Percentiles rank a stretch among this genome's conserved stretches.
These are phyloP conservation scores for Neurospora sp. DNA, from an alignment of 495 filamentous ascomycete genomes.

Conservation along the genomic window DNA sequence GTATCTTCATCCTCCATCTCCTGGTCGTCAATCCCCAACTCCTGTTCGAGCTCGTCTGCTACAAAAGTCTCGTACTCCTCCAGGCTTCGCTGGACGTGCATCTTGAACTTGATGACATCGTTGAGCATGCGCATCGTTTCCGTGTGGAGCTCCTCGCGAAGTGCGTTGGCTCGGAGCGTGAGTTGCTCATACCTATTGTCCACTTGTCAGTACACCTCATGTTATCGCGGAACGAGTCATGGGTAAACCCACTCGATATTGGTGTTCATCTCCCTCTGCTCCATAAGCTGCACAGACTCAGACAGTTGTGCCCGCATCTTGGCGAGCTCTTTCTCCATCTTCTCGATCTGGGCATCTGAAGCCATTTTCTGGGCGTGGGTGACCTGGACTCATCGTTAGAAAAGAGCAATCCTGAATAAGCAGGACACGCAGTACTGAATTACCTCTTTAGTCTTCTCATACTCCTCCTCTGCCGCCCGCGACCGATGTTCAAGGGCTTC, in stretches of 20 bases:
- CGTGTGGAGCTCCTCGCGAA: slow-evolving; percentile 89
- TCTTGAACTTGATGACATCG: slow-evolving; percentile 97
- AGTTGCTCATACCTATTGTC: slow-evolving; percentile 71
- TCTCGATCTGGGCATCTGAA: slow-evolving; percentile 87
- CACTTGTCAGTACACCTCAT: slow-evolving; percentile 9
- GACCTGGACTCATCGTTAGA: slow-evolving; percentile 30
- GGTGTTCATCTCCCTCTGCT: slow-evolving; percentile 92
- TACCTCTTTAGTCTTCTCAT: slow-evolving; percentile 83
- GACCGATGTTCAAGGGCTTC: slow-evolving; percentile 83
- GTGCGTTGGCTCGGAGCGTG: slow-evolving; percentile 66
- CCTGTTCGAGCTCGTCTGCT: slow-evolving; percentile 79
- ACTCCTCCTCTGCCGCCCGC: slow-evolving; percentile 80
- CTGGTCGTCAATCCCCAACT: slow-evolving; percentile 47
- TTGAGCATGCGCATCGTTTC: slow-evolving; percentile 94
- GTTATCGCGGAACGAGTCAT: background rate
- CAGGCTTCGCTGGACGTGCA: slow-evolving; percentile 83
- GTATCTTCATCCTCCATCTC: slow-evolving; percentile 27
- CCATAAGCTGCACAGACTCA: slow-evolving; percentile 86
- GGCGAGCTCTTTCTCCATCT: slow-evolving; percentile 93
- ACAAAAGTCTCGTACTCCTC: slow-evolving; percentile 91
- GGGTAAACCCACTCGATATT: slow-evolving; percentile 68
- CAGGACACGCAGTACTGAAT: background rate
- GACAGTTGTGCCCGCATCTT: slow-evolving; percentile 77
- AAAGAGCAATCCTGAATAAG: background rate
- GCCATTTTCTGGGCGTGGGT: slow-evolving; percentile 77